These are phyloP conservation scores for Breynia disticha DNA, from an alignment of 441 rosid species.

Conservation along the genomic window DNA sequence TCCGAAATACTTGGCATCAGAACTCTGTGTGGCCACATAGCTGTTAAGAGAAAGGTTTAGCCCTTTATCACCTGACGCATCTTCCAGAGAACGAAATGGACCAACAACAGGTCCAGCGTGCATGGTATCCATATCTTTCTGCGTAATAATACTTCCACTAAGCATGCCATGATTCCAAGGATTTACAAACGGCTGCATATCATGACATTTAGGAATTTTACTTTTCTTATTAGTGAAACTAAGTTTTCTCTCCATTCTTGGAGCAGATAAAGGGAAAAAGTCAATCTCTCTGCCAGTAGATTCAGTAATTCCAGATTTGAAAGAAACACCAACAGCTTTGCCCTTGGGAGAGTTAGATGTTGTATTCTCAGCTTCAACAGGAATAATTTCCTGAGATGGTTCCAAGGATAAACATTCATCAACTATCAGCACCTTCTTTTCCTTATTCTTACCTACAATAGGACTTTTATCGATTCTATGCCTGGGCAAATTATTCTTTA, in stretches of 20 bases:
- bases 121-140: slow-evolving; percentile 23
- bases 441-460: slow-evolving; percentile 39
- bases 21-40: slow-evolving; percentile 28
- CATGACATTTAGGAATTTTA: slow-evolving; percentile 31
- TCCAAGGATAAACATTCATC: slow-evolving; percentile 28
- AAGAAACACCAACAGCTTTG: slow-evolving; percentile 19
- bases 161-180: slow-evolving; percentile 22
- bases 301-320: slow-evolving; percentile 20
- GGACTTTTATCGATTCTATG: slow-evolving; percentile 31
- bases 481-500: slow-evolving; percentile 27
- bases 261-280: slow-evolving; percentile 28
- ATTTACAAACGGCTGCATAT: slow-evolving; percentile 25
- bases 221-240: slow-evolving; percentile 36
- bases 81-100: slow-evolving; percentile 26
- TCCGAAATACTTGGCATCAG: slow-evolving; percentile 24
- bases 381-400: slow-evolving; percentile 22
- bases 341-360: slow-evolving; percentile 18
- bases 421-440: slow-evolving; percentile 26
- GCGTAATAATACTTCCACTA: slow-evolving; percentile 25
- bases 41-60: slow-evolving; percentile 32
- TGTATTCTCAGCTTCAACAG: slow-evolving; percentile 24
- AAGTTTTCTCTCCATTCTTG: slow-evolving; percentile 34
- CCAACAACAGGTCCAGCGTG: slow-evolving; percentile 17
- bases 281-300: slow-evolving; percentile 26
- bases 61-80: slow-evolving; percentile 30